Evolutionary conservation across 805 yeast genomes (phyloP).

Genomic region (Clavispora phyllophila): DNA sequence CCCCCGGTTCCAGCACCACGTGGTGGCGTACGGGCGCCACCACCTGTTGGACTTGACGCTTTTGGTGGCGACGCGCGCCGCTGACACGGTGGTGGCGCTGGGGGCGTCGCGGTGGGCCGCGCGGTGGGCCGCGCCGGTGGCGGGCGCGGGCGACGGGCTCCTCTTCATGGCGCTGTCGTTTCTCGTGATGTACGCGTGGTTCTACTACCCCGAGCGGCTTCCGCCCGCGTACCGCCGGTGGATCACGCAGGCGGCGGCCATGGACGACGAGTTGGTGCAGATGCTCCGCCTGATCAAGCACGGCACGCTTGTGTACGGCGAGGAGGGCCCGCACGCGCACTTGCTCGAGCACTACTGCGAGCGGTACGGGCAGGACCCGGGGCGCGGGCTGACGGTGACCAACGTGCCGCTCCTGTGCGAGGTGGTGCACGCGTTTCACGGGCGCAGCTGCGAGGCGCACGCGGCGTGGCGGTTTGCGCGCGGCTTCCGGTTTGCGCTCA

Average conservation of each 20-base stretch:
- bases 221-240: slow-evolving; percentile 43
- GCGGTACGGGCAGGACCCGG: slow-evolving; percentile 29
- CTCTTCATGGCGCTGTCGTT: slow-evolving; percentile 26
- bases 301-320: slow-evolving; percentile 33
- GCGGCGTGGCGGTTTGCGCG: slow-evolving; percentile 41
- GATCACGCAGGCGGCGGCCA: slow-evolving; percentile 46
- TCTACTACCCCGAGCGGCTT: slow-evolving; percentile 32
- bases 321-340: slow-evolving; percentile 21
- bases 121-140: slow-evolving; percentile 12
- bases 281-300: slow-evolving; percentile 28
- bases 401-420: slow-evolving; percentile 35
- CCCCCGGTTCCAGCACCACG: slow-evolving; percentile 29
- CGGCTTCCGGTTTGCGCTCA: slow-evolving; percentile 37
- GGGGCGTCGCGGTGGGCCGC: slow-evolving; percentile 11
- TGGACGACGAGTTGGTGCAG: slow-evolving; percentile 37
- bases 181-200: slow-evolving; percentile 36
- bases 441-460: slow-evolving; percentile 40
- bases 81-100: slow-evolving; percentile 21
- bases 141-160: slow-evolving; percentile 19
- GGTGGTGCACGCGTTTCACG: slow-evolving; percentile 36
- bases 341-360: slow-evolving; percentile 27
- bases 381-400: slow-evolving; percentile 21
- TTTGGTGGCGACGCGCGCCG: slow-evolving; percentile 30
- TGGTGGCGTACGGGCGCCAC: slow-evolving; percentile 24
- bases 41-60: slow-evolving; percentile 33